These are phyloP conservation scores for Pythium guiyangense DNA, from an alignment of 352 stramenopile genomes.

Conservation along the genomic window DNA sequence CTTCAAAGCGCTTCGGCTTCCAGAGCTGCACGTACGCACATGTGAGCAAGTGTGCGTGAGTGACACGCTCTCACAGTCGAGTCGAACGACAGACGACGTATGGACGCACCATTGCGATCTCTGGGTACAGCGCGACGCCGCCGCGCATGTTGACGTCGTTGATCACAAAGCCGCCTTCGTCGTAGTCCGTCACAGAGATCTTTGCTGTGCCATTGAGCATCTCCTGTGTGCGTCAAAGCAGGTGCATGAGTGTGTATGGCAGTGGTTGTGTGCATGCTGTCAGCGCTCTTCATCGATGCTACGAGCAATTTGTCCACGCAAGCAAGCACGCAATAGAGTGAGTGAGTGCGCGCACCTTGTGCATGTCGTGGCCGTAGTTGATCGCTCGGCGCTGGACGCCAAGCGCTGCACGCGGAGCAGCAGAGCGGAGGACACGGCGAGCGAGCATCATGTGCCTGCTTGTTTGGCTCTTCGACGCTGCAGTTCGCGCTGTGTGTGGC, in stretches of 20 bases:
- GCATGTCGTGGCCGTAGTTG: constrained; percentile 85
- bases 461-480: neutral
- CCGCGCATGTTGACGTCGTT: constrained; percentile 86
- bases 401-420: constrained; percentile 6
- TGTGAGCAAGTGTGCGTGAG: too few species aligned
- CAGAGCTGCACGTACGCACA: constrained; percentile 39
- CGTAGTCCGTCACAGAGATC: constrained; percentile 80
- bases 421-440: constrained; percentile 10
- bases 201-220: constrained; percentile 81
- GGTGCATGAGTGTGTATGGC: neutral
- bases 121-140: constrained; percentile 57
- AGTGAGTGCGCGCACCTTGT: constrained; percentile 33
- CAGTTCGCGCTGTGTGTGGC: neutral
- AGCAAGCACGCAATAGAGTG: neutral
- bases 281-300: too few species aligned
- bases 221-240: constrained; percentile 54
- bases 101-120: constrained; percentile 67
- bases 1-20: constrained; percentile 69
- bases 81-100: neutral
- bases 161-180: constrained; percentile 81
- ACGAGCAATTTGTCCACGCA: too few species aligned
- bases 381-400: constrained; percentile 33
- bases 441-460: constrained; percentile 1
- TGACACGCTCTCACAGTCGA: neutral
- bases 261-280: too few species aligned